Conservation (phyloP, 2,329 filamentous ascomycete species). For the Colletotrichum nymphaeae region DNA sequence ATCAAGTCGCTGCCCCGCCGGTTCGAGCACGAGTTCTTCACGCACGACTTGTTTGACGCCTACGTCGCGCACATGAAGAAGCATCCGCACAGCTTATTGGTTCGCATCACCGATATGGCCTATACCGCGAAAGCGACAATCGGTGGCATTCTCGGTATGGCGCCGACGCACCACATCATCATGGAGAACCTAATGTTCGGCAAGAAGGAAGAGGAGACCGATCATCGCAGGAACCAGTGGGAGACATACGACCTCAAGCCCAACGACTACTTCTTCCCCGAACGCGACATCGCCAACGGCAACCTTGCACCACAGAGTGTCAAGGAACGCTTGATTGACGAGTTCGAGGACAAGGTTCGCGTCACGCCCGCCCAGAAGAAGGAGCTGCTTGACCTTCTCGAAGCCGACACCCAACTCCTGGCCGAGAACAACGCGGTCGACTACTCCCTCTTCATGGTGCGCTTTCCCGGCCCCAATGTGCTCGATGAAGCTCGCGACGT, state of each 20-base stretch:
- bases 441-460: slow-evolving; percentile 79
- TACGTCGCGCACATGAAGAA: slow-evolving; percentile 73
- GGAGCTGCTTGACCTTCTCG: slow-evolving; percentile 64
- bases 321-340: slow-evolving; percentile 73
- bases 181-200: slow-evolving; percentile 82
- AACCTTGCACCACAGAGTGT: slow-evolving; percentile 72
- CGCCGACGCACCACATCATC: slow-evolving; percentile 78
- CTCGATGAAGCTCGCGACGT: slow-evolving; percentile 43
- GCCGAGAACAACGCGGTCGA: slow-evolving; percentile 75
- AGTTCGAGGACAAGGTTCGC: slow-evolving; percentile 74
- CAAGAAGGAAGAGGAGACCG: slow-evolving; percentile 55
- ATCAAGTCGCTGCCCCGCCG: slow-evolving; percentile 77
- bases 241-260: slow-evolving; percentile 82
- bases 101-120: slow-evolving; percentile 79
- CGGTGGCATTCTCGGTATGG: slow-evolving; percentile 68
- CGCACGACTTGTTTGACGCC: slow-evolving; percentile 71
- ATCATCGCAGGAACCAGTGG: slow-evolving; percentile 60
- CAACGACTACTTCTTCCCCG: slow-evolving; percentile 79
- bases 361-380: slow-evolving; percentile 66
- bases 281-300: slow-evolving; percentile 76
- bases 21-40: slow-evolving; percentile 79
- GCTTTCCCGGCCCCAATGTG: slow-evolving; percentile 46
- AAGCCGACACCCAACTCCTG: slow-evolving; percentile 72
- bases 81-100: slow-evolving; percentile 70
- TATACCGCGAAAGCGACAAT: slow-evolving; percentile 66